A percentile compares a stretch with the other conserved stretches of the same genome.
phyloP scores from a whole-genome alignment of 116 monocot genomes.

The Dioscorea cayenensis region DNA sequence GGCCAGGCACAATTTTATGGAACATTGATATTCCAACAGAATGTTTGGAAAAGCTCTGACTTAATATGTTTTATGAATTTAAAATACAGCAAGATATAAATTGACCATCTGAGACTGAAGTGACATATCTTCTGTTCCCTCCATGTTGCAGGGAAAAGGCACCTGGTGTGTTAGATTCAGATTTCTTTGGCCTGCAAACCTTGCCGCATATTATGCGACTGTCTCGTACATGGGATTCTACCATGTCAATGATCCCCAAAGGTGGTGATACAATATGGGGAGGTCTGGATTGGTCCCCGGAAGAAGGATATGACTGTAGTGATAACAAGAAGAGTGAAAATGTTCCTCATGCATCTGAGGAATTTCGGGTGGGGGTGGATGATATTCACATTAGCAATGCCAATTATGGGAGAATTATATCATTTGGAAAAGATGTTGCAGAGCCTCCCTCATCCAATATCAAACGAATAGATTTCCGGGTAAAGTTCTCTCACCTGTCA shows the following conservation, averaged over 20 bases:
- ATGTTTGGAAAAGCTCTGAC: no score
- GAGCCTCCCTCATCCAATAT: constrained; percentile 4
- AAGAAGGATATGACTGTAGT: constrained; percentile 64
- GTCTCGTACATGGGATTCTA: constrained; percentile 97
- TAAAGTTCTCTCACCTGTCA: constrained; percentile 12
- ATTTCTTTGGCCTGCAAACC: constrained; percentile 78
- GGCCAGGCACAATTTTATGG: no score
- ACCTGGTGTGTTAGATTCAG: constrained; percentile 85
- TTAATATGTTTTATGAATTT: no score
- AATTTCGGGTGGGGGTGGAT: constrained; percentile 14
- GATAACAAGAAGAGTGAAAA: constrained; percentile 51
- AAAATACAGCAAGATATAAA: background rate
- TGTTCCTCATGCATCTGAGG: constrained; percentile 32
- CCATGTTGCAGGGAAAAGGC: constrained; percentile 65
- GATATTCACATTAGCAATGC: constrained; percentile 15
- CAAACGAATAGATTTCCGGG: constrained; percentile 69
- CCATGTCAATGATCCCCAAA: constrained; percentile 98
- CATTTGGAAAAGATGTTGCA: constrained; percentile 14
- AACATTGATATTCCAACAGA: no score
- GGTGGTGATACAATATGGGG: constrained; percentile 99
- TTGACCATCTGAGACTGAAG: background rate
- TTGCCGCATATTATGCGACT: constrained; percentile 83
- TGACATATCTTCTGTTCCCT: background rate
- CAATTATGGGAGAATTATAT: constrained; percentile 26
- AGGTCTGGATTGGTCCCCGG: constrained; percentile 83